Conservation (phyloP, 208 protist species). For the Leishmania mexicana region DNA sequence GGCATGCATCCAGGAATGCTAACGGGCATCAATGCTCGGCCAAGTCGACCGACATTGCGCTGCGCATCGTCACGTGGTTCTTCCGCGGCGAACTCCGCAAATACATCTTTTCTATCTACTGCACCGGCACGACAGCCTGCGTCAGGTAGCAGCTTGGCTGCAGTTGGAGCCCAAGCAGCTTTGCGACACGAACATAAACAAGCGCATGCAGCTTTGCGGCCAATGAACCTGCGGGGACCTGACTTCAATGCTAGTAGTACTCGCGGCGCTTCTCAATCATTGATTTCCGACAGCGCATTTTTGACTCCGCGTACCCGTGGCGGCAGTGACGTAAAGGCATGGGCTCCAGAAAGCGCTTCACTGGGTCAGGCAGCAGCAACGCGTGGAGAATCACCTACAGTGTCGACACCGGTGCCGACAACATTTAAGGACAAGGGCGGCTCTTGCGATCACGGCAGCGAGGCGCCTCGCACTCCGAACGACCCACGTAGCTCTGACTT, state of each 20-base stretch:
- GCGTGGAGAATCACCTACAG: neutral
- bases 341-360: constrained; percentile 2
- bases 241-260: neutral
- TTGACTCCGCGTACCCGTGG: neutral
- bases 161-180: constrained; percentile 20
- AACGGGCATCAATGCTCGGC: neutral
- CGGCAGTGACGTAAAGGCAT: no score
- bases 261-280: neutral
- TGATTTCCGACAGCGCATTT: neutral
- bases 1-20: constrained; percentile 4
- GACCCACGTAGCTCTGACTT: neutral
- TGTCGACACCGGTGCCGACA: neutral
- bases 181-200: constrained; percentile 17
- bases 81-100: neutral
- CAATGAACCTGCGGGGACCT: neutral
- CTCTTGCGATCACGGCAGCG: neutral
- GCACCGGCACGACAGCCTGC: neutral
- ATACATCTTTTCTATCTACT: neutral
- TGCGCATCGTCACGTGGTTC: neutral
- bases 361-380: neutral
- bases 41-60: neutral
- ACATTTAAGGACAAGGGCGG: no score
- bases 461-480: neutral
- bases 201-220: neutral
- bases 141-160: neutral